Conservation (phyloP, 345 rosid genomes). For the Draba incana region DNA sequence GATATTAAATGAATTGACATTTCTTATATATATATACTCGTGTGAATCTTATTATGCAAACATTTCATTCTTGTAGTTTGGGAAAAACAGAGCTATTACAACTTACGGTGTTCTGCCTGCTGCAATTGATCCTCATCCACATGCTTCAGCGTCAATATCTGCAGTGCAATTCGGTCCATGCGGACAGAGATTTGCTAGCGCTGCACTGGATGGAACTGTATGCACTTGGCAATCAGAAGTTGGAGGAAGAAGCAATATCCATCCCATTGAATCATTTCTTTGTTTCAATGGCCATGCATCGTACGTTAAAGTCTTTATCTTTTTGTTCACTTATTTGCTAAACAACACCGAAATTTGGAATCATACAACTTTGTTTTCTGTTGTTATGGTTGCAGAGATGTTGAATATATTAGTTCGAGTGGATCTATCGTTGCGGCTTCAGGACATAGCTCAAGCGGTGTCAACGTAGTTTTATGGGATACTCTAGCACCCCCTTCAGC, state of each 20-base stretch:
- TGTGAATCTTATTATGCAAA: conserved; percentile 39
- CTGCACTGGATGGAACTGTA: conserved; percentile 89
- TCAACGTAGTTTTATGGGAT: conserved; percentile 92
- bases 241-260: conserved; percentile 84
- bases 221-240: conserved; percentile 96
- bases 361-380: not conserved
- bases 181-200: conserved; percentile 89
- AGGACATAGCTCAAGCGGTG: conserved; percentile 79
- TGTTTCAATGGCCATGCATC: conserved; percentile 83
- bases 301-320: conserved; percentile 49
- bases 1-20: conserved; percentile 12
- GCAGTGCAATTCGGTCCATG: conserved; percentile 81
- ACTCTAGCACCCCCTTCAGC: conserved; percentile 90
- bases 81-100: conserved; percentile 77
- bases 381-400: conserved; percentile 66
- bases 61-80: conserved; percentile 61
- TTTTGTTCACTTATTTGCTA: conserved; percentile 11
- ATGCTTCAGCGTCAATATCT: conserved; percentile 86
- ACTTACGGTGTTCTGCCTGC: conserved; percentile 94
- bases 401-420: conserved; percentile 81
- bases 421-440: conserved; percentile 87
- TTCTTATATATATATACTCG: conserved; percentile 11
- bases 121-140: conserved; percentile 83
- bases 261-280: conserved; percentile 84
- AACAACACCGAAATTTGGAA: not conserved